Conservation (phyloP, 2,329 filamentous ascomycete genomes). For the Penicillium aurantiogriseum region DNA sequence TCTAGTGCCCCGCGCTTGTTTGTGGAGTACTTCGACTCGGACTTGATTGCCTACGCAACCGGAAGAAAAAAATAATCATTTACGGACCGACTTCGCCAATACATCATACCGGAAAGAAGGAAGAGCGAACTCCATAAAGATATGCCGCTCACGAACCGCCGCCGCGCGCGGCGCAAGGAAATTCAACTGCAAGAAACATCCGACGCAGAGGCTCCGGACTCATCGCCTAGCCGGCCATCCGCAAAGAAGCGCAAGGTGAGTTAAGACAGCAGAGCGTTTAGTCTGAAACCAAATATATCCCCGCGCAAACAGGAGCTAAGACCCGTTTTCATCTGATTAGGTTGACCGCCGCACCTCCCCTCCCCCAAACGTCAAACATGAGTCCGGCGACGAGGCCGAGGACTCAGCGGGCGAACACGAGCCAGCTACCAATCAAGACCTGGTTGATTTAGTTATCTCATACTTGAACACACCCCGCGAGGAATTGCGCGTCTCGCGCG, state of each 20-base stretch:
- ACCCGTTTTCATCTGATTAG: constrained; percentile 21
- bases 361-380: constrained; percentile 35
- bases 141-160: constrained; percentile 46
- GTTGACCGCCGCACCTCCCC: constrained; percentile 37
- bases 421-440: constrained; percentile 42
- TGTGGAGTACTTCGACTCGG: constrained; percentile 9
- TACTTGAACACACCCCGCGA: constrained; percentile 46
- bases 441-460: constrained; percentile 50
- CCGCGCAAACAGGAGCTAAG: constrained; percentile 13
- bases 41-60: constrained; percentile 11
- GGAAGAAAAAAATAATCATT: constrained; percentile 6
- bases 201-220: constrained; percentile 48
- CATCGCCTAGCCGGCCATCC: constrained; percentile 48
- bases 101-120: neutral
- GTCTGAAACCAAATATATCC: constrained; percentile 10
- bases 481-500: constrained; percentile 43
- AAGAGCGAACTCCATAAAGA: constrained; percentile 6
- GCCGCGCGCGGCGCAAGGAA: constrained; percentile 48
- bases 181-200: constrained; percentile 46
- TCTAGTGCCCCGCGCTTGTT: constrained; percentile 13
- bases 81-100: constrained; percentile 5
- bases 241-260: constrained; percentile 51
- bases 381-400: constrained; percentile 43
- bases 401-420: constrained; percentile 45
- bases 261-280: constrained; percentile 8